Evolutionary conservation across 2,329 filamentous ascomycete genomes (phyloP).

Genomic region (Biscogniauxia mediterranea): DNA sequence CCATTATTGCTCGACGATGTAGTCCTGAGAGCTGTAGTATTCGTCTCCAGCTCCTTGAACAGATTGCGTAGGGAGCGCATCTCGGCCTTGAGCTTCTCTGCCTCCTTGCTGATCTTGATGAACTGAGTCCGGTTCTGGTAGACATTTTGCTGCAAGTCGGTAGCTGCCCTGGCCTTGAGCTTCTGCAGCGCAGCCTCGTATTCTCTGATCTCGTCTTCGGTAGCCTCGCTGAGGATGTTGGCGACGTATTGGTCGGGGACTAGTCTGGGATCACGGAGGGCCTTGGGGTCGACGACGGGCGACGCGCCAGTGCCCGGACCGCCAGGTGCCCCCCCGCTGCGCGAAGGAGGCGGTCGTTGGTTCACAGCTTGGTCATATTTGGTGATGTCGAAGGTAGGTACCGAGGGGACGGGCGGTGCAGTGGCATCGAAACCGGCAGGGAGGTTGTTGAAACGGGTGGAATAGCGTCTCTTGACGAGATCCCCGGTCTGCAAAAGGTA

Average conservation of each 20-base stretch:
- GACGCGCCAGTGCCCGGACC: conserved; percentile 47
- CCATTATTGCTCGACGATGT: conserved; percentile 54
- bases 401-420: conserved; percentile 69
- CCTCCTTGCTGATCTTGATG: conserved; percentile 98
- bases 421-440: conserved; percentile 67
- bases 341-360: conserved; percentile 52
- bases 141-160: conserved; percentile 89
- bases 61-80: conserved; percentile 88
- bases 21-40: conserved; percentile 64
- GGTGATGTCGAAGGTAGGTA: conserved; percentile 51
- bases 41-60: conserved; percentile 87
- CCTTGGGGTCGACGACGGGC: conserved; percentile 72
- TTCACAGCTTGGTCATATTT: conserved; percentile 54
- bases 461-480: conserved; percentile 91
- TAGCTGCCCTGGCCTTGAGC: conserved; percentile 73
- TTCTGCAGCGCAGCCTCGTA: conserved; percentile 76
- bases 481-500: conserved; percentile 59
- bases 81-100: conserved; percentile 93
- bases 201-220: conserved; percentile 80
- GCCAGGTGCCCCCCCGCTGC: conserved; percentile 45
- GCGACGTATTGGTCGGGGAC: conserved; percentile 77
- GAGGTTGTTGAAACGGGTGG: conserved; percentile 81
- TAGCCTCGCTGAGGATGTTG: conserved; percentile 75
- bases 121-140: conserved; percentile 98
- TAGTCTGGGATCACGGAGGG: conserved; percentile 75